Evolutionary conservation across 1,284 basidiomycete genomes (phyloP), one percentile per base, ranked within the genome.

Genomic region (Schizopora paradoxa): DNA sequence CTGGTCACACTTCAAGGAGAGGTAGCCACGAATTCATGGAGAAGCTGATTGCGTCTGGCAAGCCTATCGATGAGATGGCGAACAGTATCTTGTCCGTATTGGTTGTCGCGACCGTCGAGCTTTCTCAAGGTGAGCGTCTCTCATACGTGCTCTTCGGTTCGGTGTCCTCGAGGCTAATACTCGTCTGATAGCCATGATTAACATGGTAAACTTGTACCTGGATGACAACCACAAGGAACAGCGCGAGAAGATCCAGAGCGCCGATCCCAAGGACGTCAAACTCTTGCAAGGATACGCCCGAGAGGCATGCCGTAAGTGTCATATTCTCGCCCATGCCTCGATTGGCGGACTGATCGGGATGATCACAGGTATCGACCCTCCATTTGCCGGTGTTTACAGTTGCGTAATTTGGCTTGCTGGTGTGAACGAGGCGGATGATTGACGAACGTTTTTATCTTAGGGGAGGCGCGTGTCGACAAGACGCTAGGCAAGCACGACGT

Each of bases 1-100:
- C 62, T n/a, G 76, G 67, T 53, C 47, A 56, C 23, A 72, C 70
- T 59, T n/a, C n/a, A n/a, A 77, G 72, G 57, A 59, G 54, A 11
- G 66, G 68, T 22, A 68, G 74, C 31, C 67, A 73, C 26, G 72
- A 74, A 26, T 60, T 86, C 34, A 66, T 78, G 48, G 73, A 76
- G 53, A 72, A 73, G 5, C 65, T 90, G 21, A 66, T 72, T 27
- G 72, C 69, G 14, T 61, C 79, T 19, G 77, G 78, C 3, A 69
- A 72, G 35, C 70, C 76, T 4, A 65, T 66, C 1, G 79, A 85
- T 41, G 72, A 81, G 44, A 64, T 84, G 11, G 73, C 79, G 6
- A 86, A 86, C 56, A 75, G 75, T 23, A 67, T 88, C 33, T 61
- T 90, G 26, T 83, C 85, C n/a, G 61, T 90, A 23, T 66, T 87